A percentile compares a stretch with the other conserved stretches of the same genome.
Conservation (phyloP, 23 red algal genomes). For the Gracilaria gracilis region DNA sequence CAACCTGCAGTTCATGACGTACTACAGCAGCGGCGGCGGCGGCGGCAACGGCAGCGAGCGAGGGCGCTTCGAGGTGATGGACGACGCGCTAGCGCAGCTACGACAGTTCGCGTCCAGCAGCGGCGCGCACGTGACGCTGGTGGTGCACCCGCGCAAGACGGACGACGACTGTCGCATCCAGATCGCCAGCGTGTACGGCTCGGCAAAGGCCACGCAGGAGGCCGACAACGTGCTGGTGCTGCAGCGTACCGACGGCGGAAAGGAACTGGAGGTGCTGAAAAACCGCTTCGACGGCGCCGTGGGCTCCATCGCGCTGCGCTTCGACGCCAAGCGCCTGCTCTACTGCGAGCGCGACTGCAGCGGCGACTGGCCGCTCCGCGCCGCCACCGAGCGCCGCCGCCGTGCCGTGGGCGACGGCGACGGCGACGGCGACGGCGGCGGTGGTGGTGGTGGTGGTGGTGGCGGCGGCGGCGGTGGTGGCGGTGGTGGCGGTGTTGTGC, state of each 20-base stretch:
- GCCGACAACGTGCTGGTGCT: slow-evolving; percentile 91
- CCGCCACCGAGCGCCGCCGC: not conserved
- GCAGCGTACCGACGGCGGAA: slow-evolving; percentile 54
- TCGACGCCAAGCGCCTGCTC: slow-evolving; percentile 43
- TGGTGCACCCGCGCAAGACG: slow-evolving; percentile 83
- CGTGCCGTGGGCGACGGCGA: not conserved
- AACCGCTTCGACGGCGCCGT: slow-evolving; percentile 84
- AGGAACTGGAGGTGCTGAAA: slow-evolving; percentile 75
- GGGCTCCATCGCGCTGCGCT: slow-evolving; percentile 61
- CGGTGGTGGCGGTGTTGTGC: not conserved
- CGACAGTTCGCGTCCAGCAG: slow-evolving; percentile 69
- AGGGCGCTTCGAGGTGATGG: slow-evolving; percentile 85
- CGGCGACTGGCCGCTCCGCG: slow-evolving; percentile 3
- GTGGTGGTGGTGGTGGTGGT: not conserved
- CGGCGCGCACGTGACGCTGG: slow-evolving; percentile 87
- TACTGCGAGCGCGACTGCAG: slow-evolving; percentile 34
- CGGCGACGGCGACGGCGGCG: no score
- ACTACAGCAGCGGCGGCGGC: not conserved
- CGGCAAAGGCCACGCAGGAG: slow-evolving; percentile 86
- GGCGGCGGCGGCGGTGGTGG: not conserved
- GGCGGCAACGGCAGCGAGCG: not conserved
- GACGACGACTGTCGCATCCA: slow-evolving; percentile 71
- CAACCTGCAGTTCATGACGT: slow-evolving; percentile 94
- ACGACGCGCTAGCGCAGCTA: slow-evolving; percentile 79
- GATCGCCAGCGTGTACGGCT: slow-evolving; percentile 83